Conservation (phyloP, 2,329 filamentous ascomycete species). For the Xylariaceae sp. region DNA sequence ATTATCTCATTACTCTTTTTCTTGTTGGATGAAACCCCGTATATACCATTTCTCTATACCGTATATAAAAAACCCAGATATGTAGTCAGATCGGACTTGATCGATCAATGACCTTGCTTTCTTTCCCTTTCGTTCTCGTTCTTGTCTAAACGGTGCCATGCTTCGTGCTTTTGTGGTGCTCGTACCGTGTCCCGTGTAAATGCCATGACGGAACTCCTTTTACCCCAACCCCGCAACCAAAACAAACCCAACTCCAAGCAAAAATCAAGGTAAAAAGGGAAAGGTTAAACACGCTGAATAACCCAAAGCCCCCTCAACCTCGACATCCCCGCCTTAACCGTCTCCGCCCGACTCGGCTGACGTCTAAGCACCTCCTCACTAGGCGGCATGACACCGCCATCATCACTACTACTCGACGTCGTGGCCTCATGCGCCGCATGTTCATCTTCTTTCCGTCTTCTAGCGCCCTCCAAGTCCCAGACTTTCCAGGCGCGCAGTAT, state of each 20-base stretch:
- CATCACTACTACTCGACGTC: no score
- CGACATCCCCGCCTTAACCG: slow-evolving; percentile 20
- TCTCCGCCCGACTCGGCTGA: slow-evolving; percentile 13
- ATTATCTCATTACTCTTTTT: background rate
- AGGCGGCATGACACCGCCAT: background rate
- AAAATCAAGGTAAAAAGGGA: background rate
- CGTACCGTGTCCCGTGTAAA: no score
- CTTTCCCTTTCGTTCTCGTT: no score
- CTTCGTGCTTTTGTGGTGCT: no score
- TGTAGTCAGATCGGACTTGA: no score
- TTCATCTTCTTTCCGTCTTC: slow-evolving; percentile 22
- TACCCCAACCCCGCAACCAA: background rate
- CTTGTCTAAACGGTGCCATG: no score
- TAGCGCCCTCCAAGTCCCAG: slow-evolving; percentile 29
- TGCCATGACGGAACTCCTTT: background rate
- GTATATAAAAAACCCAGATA: no score
- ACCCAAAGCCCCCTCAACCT: slow-evolving; percentile 25
- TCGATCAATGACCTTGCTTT: no score
- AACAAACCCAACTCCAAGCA: background rate
- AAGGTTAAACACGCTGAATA: slow-evolving; percentile 24
- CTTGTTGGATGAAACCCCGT: no score
- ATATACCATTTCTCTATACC: no score
- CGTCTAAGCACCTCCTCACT: slow-evolving; percentile 12
- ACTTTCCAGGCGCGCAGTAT: slow-evolving; percentile 41
- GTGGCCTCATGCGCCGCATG: slow-evolving; percentile 27